A percentile compares a stretch with the other conserved stretches of the same genome.
Conservation (phyloP, 768 basidiomycete species). For the Boletus fagicola region DNA sequence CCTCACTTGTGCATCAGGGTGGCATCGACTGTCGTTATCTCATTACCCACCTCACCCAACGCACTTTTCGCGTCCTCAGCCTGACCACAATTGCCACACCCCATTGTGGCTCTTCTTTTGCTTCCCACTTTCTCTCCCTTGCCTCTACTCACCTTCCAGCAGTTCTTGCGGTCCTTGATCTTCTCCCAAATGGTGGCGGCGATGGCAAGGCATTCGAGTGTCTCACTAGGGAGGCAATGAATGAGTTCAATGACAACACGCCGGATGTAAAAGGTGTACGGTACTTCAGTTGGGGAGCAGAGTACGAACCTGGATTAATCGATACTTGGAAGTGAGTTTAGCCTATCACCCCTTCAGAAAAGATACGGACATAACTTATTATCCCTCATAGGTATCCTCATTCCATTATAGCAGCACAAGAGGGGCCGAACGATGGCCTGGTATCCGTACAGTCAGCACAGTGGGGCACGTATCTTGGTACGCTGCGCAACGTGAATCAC, state of each 20-base stretch:
- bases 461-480: slow-evolving; percentile 98
- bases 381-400: slow-evolving; percentile 54
- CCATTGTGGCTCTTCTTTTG: slow-evolving; percentile 91
- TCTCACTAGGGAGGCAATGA: slow-evolving; percentile 84
- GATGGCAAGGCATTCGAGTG: slow-evolving; percentile 93
- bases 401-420: slow-evolving; percentile 76
- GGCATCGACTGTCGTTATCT: slow-evolving; percentile 92
- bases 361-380: background rate
- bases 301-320: slow-evolving; percentile 82
- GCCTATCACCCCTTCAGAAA: background rate
- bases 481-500: slow-evolving; percentile 86
- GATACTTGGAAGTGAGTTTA: slow-evolving; percentile 75
- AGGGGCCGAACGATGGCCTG: slow-evolving; percentile 93
- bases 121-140: slow-evolving; percentile 84
- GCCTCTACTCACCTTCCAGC: slow-evolving; percentile 65
- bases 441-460: slow-evolving; percentile 84
- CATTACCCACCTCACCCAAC: slow-evolving; percentile 75
- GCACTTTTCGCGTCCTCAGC: slow-evolving; percentile 77
- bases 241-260: slow-evolving; percentile 81
- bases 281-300: slow-evolving; percentile 96
- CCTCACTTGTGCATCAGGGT: slow-evolving; percentile 51
- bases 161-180: slow-evolving; percentile 70
- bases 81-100: slow-evolving; percentile 95
- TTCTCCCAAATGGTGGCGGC: slow-evolving; percentile 89
- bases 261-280: slow-evolving; percentile 74